These are phyloP conservation scores for Penicillium sp. DNA, from an alignment of 2,329 filamentous ascomycete genomes.

Conservation along the genomic window DNA sequence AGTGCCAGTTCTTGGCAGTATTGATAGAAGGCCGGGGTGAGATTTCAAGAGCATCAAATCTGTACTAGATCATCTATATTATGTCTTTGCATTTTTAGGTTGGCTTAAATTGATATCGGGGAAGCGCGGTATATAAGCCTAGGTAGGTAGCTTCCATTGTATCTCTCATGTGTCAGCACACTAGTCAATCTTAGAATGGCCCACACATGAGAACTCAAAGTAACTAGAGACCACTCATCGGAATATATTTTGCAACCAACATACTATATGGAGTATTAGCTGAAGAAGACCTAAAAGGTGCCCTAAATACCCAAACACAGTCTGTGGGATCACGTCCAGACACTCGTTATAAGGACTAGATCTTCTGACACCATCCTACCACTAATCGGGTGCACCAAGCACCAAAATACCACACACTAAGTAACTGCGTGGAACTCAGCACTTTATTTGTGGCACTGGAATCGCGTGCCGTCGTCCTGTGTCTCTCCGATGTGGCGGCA, in stretches of 20 bases:
- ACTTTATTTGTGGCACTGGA: no score
- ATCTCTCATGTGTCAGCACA: no score
- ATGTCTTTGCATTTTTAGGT: no score
- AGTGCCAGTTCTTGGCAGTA: neutral
- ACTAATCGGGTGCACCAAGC: neutral
- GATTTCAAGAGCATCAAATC: neutral
- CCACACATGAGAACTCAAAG: neutral
- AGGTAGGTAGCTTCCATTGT: no score
- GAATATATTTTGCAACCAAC: neutral
- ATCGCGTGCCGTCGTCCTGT: no score
- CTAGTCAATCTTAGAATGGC: no score
- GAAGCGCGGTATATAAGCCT: no score
- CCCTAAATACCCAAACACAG: no score
- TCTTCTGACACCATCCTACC: no score
- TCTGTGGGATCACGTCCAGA: neutral
- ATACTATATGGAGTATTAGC: neutral
- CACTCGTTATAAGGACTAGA: neutral
- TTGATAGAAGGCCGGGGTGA: neutral
- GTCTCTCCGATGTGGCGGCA: no score
- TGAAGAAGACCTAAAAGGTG: neutral
- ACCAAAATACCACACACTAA: neutral
- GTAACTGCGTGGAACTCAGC: no score
- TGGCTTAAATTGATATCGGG: no score
- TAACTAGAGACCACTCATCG: neutral
- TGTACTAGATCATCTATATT: neutral